Evolutionary conservation across 352 stramenopile species (phyloP).

Genomic region (Globisporangium nagaii): DNA sequence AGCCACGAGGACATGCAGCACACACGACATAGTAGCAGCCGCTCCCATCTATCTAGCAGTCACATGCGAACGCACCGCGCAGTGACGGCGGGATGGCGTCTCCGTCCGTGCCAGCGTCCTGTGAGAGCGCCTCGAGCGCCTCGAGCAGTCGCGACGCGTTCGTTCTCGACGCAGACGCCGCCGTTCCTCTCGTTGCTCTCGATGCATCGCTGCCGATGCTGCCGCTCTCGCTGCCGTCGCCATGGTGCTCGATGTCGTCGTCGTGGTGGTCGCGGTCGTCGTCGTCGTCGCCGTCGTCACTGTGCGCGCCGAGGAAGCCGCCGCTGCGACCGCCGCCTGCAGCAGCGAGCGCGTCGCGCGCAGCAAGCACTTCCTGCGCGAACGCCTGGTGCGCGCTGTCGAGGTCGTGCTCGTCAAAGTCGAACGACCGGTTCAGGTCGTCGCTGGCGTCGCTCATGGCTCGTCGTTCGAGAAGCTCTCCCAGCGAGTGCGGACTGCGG

Average conservation of each 20-base stretch:
- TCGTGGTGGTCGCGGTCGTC: background rate
- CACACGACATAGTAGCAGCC: background rate
- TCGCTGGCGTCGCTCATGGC: conserved; percentile 14
- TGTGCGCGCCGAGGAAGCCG: background rate
- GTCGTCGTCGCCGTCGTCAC: conserved; percentile 1
- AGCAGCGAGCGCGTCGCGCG: background rate
- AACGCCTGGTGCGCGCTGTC: conserved; percentile 17
- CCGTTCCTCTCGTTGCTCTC: background rate
- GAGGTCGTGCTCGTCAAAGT: conserved; percentile 22
- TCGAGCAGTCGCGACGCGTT: conserved; percentile 43
- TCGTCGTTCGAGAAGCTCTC: no score
- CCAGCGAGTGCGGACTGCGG: no score
- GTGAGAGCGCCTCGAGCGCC: conserved; percentile 44
- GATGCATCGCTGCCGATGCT: background rate
- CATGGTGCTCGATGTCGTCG: background rate
- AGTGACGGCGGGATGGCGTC: conserved; percentile 36
- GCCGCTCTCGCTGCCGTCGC: background rate
- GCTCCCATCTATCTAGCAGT: no score
- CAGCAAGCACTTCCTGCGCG: conserved; percentile 12
- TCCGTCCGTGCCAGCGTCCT: conserved; percentile 19
- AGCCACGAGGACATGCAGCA: background rate
- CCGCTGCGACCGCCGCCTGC: background rate
- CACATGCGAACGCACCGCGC: conserved; percentile 9
- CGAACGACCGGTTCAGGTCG: conserved; percentile 26
- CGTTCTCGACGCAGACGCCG: conserved; percentile 1